Evolutionary conservation across 371 early-diverging fungal genomes (phyloP).

Genomic region (Mortierella sp.): DNA sequence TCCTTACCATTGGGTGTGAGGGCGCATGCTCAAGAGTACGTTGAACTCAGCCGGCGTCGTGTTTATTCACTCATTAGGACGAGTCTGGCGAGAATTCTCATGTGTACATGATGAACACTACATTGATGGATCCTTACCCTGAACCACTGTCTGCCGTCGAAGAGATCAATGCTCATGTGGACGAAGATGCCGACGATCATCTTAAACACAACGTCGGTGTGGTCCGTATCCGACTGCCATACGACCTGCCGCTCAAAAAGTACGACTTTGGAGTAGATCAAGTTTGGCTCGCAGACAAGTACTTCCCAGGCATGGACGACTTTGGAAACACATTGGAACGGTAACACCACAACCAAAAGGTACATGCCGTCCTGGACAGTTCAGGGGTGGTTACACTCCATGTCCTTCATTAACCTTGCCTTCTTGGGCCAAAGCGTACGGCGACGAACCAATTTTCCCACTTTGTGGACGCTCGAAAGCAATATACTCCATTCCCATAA

Average conservation of each 20-base stretch:
- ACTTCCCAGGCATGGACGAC: slow-evolving; percentile 42
- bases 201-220: slow-evolving; percentile 8
- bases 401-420: no score
- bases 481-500: no score
- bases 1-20: no score
- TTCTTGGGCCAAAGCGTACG: no score
- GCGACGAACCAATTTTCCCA: no score
- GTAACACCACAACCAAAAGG: not conserved
- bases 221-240: slow-evolving; percentile 66
- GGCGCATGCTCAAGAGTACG: no score
- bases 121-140: slow-evolving; percentile 26
- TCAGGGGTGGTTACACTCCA: not conserved
- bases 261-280: slow-evolving; percentile 46
- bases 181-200: not conserved
- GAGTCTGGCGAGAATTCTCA: slow-evolving; percentile 17
- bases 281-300: slow-evolving; percentile 44
- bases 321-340: slow-evolving; percentile 18
- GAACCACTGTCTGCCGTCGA: not conserved
- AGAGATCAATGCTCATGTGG: slow-evolving; percentile 1
- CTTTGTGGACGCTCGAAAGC: no score
- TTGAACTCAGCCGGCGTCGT: no score
- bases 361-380: not conserved
- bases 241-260: slow-evolving; percentile 65
- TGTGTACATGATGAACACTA: slow-evolving; percentile 37
- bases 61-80: no score